Evolutionary conservation across 139 green algal species (phyloP), one percentile per base, ranked within the genome.

Genomic region (Chlorokybus atmophyticus): DNA sequence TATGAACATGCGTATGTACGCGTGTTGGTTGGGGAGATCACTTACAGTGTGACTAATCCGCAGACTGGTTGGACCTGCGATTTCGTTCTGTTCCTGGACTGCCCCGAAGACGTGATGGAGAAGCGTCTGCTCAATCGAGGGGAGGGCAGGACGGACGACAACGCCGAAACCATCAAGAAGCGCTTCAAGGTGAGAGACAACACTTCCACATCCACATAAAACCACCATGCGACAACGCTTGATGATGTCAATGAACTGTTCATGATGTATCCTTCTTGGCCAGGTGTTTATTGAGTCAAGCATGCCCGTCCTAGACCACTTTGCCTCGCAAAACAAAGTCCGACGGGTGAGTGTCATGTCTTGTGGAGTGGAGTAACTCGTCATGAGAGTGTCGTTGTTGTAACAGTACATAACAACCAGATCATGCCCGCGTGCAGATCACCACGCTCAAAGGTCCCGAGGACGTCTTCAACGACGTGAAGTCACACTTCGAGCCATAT

Each of bases 81-180:
- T 31, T 81, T 93, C 47, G 78, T 95, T 4, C 71, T 96, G 30
- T 94, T 92, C 68, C 94, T 96, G 55, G 87, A 95, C 61, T 95
- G 88, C 75, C 82, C 86, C 0, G 85, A 94, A 66, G 63, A 79
- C 8, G 79, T 93, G 0, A 91, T 95, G 81, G 63, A 86, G 78
- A 70, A 79, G 72, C 80, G 90, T 24, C 68, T 97, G 68, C 71
- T 96, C 28, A 75, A 82, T 29, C 76, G 88, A 39, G 79, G 86
- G 8, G 52, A 70, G 62, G 90, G 90, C 0, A 75, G 90, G 31
- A 81, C 78, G 30, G 90, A 97, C 53, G 90, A 97, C 79, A 97
- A 97, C 67, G 81, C 87, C 29, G 85, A 95, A 39, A 94, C 85
- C 26, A 97, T 97, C 62, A 66, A 68, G 24, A 97, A 95, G 73